These are phyloP conservation scores for Myxozyma melibiosi DNA, from an alignment of 805 yeast species.

Conservation along the genomic window DNA sequence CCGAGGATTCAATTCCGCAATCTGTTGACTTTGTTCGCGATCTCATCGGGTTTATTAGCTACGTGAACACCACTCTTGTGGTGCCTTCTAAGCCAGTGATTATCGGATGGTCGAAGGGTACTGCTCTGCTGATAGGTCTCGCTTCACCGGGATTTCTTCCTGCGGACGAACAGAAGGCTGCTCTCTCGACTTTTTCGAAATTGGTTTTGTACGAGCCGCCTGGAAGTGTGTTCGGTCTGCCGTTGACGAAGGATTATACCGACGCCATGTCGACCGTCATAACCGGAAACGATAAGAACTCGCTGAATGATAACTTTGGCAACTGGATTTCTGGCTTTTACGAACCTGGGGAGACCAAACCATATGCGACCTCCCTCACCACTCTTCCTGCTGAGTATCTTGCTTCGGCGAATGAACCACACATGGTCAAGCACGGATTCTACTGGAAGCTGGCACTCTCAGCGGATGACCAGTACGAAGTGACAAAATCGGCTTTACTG, in stretches of 20 bases:
- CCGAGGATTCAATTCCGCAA: constrained; percentile 3
- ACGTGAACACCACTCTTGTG: not conserved
- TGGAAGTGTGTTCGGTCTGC: constrained; percentile 15
- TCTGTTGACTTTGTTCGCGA: not conserved
- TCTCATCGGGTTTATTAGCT: constrained; percentile 1
- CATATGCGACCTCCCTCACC: not conserved
- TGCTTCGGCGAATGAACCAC: not conserved
- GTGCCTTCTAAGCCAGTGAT: constrained; percentile 8
- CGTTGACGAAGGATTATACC: constrained; percentile 2
- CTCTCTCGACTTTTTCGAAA: not conserved
- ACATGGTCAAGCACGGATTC: constrained; percentile 9
- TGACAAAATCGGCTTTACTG: not conserved
- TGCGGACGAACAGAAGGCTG: not conserved
- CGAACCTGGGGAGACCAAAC: constrained; percentile 3
- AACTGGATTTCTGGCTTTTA: constrained; percentile 15
- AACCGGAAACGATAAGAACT: not conserved
- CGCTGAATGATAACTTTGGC: not conserved
- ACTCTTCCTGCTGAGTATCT: not conserved
- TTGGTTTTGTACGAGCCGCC: constrained; percentile 15
- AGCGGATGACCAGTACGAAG: not conserved
- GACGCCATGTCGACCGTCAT: not conserved
- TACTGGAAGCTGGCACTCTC: not conserved
- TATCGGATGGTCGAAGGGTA: constrained; percentile 19
- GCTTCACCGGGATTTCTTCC: constrained; percentile 9
- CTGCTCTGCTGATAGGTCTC: constrained; percentile 1